A percentile compares a stretch with the other conserved stretches of the same genome.
These are phyloP conservation scores for Orbilia oligospora DNA, from an alignment of 2,329 filamentous ascomycete species.

Conservation along the genomic window DNA sequence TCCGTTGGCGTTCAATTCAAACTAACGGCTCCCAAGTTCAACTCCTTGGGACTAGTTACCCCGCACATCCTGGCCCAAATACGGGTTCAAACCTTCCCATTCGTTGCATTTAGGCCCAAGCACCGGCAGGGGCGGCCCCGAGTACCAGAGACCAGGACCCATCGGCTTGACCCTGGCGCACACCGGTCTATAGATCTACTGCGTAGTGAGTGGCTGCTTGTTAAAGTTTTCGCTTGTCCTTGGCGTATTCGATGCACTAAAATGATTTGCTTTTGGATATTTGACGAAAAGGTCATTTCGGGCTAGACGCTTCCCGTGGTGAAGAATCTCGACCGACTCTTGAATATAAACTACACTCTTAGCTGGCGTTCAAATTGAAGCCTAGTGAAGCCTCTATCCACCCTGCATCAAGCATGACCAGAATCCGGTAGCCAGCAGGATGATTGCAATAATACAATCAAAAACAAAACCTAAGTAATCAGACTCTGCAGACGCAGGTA, in stretches of 20 bases:
- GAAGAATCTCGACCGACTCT: slow-evolving; percentile 43
- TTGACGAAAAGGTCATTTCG: slow-evolving; percentile 27
- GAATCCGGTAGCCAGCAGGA: neutral
- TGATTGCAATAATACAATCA: neutral
- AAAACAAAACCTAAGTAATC: neutral
- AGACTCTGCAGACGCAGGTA: neutral
- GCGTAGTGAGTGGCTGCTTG: slow-evolving; percentile 49
- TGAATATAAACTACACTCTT: slow-evolving; percentile 37
- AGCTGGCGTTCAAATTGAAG: slow-evolving; percentile 6
- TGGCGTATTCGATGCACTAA: slow-evolving; percentile 22
- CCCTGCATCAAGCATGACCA: slow-evolving; percentile 46
- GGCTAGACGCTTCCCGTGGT: slow-evolving; percentile 8
- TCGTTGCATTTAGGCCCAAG: slow-evolving; percentile 35
- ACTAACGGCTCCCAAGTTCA: neutral
- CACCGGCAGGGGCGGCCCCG: slow-evolving; percentile 52
- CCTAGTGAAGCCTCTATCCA: slow-evolving; percentile 22
- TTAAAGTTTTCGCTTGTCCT: slow-evolving; percentile 40
- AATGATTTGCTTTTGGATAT: slow-evolving; percentile 26
- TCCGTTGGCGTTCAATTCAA: neutral
- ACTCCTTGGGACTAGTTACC: slow-evolving; percentile 5
- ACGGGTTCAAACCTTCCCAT: slow-evolving; percentile 7
- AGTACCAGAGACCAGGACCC: slow-evolving; percentile 43
- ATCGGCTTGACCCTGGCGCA: slow-evolving; percentile 22
- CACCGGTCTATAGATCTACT: too few relatives aligned
- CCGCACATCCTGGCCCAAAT: slow-evolving; percentile 33